Conservation (phyloP, 78 protist species). For the Guillardia theta region DNA sequence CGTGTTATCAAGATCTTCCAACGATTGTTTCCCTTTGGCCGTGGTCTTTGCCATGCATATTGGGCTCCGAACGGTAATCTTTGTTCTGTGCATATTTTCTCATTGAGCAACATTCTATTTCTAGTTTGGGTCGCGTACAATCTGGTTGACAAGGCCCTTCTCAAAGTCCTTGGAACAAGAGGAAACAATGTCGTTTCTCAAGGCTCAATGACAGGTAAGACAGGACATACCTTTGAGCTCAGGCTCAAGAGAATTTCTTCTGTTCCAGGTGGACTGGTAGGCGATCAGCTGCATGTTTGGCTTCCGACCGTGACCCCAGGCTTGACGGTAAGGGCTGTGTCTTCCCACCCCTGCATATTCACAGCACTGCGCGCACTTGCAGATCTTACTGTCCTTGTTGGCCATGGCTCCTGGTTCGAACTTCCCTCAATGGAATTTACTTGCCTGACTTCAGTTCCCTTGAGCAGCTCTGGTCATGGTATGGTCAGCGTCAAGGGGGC, state of each 20-base stretch:
- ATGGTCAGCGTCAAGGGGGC: not conserved
- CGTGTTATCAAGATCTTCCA: slow-evolving; percentile 63
- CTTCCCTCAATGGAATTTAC: too few relatives aligned
- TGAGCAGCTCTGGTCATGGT: not conserved
- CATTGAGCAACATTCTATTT: not conserved
- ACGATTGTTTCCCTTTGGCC: slow-evolving; percentile 90
- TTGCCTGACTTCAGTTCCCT: too few relatives aligned
- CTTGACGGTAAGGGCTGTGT: too few relatives aligned
- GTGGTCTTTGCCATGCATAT: slow-evolving; percentile 93
- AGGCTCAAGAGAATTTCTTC: not conserved
- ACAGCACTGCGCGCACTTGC: too few relatives aligned
- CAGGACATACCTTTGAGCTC: not conserved
- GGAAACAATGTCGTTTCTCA: not conserved
- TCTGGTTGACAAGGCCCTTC: not conserved
- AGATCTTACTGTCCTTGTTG: not conserved
- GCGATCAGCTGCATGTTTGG: not conserved
- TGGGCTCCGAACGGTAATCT: slow-evolving; percentile 91
- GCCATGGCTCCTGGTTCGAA: not conserved
- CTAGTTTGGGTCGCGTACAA: not conserved
- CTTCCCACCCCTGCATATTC: too few relatives aligned
- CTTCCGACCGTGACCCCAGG: not conserved
- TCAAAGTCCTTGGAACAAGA: not conserved
- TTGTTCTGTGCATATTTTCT: not conserved
- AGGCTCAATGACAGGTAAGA: not conserved
- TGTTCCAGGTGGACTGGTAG: not conserved